Base-by-base conservation (phyloP, 441 rosid genomes). In the Melastoma candidum region DNA sequence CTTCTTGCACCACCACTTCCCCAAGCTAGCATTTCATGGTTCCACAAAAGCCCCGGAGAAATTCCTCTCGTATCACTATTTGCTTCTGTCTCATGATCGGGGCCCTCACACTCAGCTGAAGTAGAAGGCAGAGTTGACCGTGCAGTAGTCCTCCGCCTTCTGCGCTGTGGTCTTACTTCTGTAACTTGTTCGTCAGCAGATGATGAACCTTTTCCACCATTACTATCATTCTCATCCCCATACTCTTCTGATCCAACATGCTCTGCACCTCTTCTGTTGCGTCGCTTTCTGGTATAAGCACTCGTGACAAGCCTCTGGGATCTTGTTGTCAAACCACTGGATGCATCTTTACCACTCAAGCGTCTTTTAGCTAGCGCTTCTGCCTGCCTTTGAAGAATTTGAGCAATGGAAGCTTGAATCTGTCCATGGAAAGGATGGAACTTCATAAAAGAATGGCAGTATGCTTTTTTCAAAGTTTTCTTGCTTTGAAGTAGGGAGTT, bases 381-480 rank as follows among this genome's bases (percentile, higher is more conserved):
- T 48, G 94, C 68, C 61, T 84, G 94, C 45, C 77, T 64, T 68
- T 68, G 81, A 25, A 77, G 69, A 64, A 82, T 72, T 64, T 80
- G 73, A 12, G 89, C 94, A 71, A 84, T 82, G 57, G 89, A 80
- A 67, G 47, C 83, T 78, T 84, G 94, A 73, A 84, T 78, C 89
- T 84, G 73, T 55, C 70, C 54, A 68, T 52, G 27, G 68, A 57
- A 71, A 32, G 46, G 58, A 60, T 12, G 61, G 48, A 67, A 27
- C 65, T 36, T 17, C 26, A 3, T 50, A 14, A n/a, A 49, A 63
- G 26, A 63, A 26, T 45, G 61, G 43, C 46, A 53, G 60, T 54
- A 32, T 32, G 5, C 8, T 8, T 1, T 32, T 32, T 32, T 8
- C 41, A 32, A 32, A 32, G 7, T 32, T 32, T 32, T 32, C 41